A percentile compares a stretch with the other conserved stretches of the same genome.
Conservation (phyloP, 805 yeast genomes). For the Spathaspora girioi region DNA sequence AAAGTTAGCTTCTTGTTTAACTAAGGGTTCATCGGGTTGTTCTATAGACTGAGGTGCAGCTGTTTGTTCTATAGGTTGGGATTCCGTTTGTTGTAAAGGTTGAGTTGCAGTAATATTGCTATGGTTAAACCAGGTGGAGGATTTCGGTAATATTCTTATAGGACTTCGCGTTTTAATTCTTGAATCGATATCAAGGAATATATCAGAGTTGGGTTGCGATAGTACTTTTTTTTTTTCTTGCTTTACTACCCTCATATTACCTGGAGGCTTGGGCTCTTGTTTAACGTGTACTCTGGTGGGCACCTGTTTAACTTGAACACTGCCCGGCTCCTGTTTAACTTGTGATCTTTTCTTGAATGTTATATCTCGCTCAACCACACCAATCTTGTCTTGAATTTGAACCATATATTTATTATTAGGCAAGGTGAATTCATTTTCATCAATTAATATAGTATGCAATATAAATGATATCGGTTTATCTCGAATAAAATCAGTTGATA, state of each 20-base stretch:
- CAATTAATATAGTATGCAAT: slow-evolving; percentile 6
- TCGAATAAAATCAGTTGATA: slow-evolving; percentile 29
- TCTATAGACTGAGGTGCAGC: neutral
- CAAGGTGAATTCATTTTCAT: slow-evolving; percentile 20
- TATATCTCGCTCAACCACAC: slow-evolving; percentile 36
- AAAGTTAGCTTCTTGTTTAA: neutral
- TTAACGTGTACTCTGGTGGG: too few species aligned
- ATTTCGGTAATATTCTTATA: slow-evolving; percentile 5
- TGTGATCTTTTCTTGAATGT: slow-evolving; percentile 11
- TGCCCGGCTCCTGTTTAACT: neutral
- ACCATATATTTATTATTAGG: slow-evolving; percentile 25
- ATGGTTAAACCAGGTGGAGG: slow-evolving; percentile 8
- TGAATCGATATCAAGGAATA: neutral
- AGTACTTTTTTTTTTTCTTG: neutral
- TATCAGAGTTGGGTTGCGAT: neutral
- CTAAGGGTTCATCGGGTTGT: neutral
- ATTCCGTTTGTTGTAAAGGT: too few species aligned
- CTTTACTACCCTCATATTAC: neutral
- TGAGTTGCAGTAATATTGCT: neutral
- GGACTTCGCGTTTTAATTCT: neutral
- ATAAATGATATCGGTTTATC: slow-evolving; percentile 6
- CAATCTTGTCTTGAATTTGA: slow-evolving; percentile 26
- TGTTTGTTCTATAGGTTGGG: neutral
- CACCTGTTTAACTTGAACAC: too few species aligned
- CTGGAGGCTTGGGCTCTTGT: too few species aligned